These are phyloP conservation scores for Corylus heterophylla DNA, from an alignment of 306 rosid genomes.

Conservation along the genomic window DNA sequence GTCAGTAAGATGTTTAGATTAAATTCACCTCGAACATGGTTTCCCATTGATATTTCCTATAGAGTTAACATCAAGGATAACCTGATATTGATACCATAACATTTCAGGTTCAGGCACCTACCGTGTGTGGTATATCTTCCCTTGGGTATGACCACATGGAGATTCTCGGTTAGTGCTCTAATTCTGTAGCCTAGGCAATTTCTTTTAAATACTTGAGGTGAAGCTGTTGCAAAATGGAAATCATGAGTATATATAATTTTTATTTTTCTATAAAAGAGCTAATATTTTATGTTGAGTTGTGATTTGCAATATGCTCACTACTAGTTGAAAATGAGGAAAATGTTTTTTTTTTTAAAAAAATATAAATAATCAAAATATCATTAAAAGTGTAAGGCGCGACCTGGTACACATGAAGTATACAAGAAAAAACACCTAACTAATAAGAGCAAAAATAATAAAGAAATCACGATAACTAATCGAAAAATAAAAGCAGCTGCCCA, in stretches of 20 bases:
- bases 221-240: conserved; percentile 17
- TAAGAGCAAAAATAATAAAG: too few relatives aligned
- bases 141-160: conserved; percentile 99
- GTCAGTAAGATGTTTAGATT: neutral
- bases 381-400: too few relatives aligned
- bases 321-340: neutral
- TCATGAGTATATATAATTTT: neutral
- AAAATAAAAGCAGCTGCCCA: too few relatives aligned
- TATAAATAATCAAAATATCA: too few relatives aligned
- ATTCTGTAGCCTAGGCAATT: conserved; percentile 27
- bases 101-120: conserved; percentile 71
- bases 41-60: neutral
- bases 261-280: neutral
- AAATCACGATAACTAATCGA: too few relatives aligned
- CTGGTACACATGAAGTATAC: too few relatives aligned
- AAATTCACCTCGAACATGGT: neutral
- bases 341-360: neutral
- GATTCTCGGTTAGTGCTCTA: conserved; percentile 84
- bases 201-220: conserved; percentile 16
- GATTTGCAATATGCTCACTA: neutral
- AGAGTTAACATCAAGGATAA: conserved; percentile 3
- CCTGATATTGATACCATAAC: conserved; percentile 12
- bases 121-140: conserved; percentile 87
- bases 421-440: too few relatives aligned
- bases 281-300: neutral